Conservation (phyloP, 371 early-diverging fungal genomes). For the Mycotypha africana region DNA sequence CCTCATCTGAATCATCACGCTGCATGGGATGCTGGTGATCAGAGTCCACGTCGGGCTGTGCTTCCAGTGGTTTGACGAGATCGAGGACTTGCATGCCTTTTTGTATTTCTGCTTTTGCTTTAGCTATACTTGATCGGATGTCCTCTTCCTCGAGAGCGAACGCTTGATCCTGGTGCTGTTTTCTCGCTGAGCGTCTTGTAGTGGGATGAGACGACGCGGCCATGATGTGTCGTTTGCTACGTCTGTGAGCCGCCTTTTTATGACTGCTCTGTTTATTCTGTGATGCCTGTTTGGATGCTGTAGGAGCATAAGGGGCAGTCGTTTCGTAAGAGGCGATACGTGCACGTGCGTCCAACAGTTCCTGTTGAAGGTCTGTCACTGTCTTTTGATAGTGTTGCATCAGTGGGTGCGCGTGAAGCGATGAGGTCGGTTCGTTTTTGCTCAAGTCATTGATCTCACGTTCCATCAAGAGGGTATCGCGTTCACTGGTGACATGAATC, state of each 20-base stretch:
- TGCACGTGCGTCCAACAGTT: slow-evolving; percentile 44
- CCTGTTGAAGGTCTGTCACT: slow-evolving; percentile 49
- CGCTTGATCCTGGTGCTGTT: slow-evolving; percentile 20
- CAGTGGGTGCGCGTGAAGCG: slow-evolving; percentile 40
- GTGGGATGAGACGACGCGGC: slow-evolving; percentile 20
- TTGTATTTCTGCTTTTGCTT: slow-evolving; percentile 57
- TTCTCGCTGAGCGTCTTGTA: slow-evolving; percentile 8
- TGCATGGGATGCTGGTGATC: slow-evolving; percentile 21
- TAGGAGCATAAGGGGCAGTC: slow-evolving; percentile 15
- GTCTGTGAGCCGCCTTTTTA: slow-evolving; percentile 6
- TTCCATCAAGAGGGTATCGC: slow-evolving; percentile 57
- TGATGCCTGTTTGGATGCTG: slow-evolving; percentile 6
- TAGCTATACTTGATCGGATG: slow-evolving; percentile 54
- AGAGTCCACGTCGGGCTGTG: too few relatives aligned
- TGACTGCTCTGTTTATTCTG: slow-evolving; percentile 4
- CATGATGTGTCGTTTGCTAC: slow-evolving; percentile 1
- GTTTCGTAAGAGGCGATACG: slow-evolving; percentile 26
- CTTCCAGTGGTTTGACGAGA: slow-evolving; percentile 36
- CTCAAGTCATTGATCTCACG: slow-evolving; percentile 25
- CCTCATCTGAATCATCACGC: slow-evolving; percentile 30
- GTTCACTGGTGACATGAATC: slow-evolving; percentile 53
- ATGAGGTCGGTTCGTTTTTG: background rate
- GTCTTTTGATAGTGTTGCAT: slow-evolving; percentile 54
- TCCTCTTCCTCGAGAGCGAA: slow-evolving; percentile 23
- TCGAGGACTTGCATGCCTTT: slow-evolving; percentile 53